Conservation (phyloP, 805 yeast genomes). For the Ogataea kodamae region DNA sequence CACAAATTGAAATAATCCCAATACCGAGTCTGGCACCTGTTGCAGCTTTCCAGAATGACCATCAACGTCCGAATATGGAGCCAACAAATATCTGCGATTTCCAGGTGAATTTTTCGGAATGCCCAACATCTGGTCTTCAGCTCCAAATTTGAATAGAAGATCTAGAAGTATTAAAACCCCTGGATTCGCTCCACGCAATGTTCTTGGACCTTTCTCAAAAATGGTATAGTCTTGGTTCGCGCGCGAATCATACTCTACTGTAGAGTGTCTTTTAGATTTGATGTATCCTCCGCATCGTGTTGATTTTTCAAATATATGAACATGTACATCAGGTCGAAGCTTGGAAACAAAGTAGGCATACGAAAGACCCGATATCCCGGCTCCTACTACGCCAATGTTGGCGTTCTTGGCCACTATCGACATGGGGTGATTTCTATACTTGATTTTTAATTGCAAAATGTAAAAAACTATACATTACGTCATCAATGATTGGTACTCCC, state of each 20-base stretch:
- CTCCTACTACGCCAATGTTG: constrained; percentile 72
- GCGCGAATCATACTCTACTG: constrained; percentile 26
- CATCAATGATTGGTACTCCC: constrained; percentile 20
- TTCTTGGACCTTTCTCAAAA: constrained; percentile 88
- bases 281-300: constrained; percentile 78
- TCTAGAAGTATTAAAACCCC: constrained; percentile 74
- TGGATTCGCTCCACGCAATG: constrained; percentile 76
- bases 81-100: constrained; percentile 67
- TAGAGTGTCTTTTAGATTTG: constrained; percentile 42
- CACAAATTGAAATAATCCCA: constrained; percentile 32
- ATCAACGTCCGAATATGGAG: constrained; percentile 20
- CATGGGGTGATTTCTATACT: constrained; percentile 5
- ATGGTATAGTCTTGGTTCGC: constrained; percentile 28
- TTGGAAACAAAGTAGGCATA: constrained; percentile 64
- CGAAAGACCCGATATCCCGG: constrained; percentile 83
- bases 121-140: constrained; percentile 50
- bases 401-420: constrained; percentile 4
- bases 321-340: constrained; percentile 71
- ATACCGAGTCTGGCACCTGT: constrained; percentile 47
- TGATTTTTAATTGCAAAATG: constrained; percentile 9
- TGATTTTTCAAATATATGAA: constrained; percentile 59
- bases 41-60: constrained; percentile 40
- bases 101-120: constrained; percentile 58
- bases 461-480: constrained; percentile 4
- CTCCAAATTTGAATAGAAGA: constrained; percentile 47